Percentiles rank a stretch among this genome's conserved stretches.
Evolutionary conservation across 129 eudicot species (phyloP).

Genomic region (Logfia minima): DNA sequence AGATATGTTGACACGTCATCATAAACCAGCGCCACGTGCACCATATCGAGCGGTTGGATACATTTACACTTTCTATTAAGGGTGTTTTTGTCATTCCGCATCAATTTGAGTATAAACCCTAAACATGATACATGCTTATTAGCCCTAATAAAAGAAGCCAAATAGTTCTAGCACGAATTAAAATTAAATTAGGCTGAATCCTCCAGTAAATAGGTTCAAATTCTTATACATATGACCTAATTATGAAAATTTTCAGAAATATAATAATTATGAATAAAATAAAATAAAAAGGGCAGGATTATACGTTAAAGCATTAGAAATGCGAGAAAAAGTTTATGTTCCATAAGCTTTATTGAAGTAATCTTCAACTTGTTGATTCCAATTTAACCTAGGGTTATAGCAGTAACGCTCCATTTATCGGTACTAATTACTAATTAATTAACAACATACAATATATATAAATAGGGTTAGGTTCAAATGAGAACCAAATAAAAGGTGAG

Average conservation of each 20-base stretch:
- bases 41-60: no score
- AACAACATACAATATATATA: neutral
- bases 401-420: constrained; percentile 87
- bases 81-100: no score
- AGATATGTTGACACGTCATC: no score
- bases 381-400: constrained; percentile 65
- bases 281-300: neutral
- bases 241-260: neutral
- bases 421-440: neutral
- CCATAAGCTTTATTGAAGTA: constrained; percentile 87
- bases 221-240: neutral
- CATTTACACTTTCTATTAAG: no score
- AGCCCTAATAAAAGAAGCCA: neutral
- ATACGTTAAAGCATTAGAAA: constrained; percentile 88
- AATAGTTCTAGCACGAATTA: neutral
- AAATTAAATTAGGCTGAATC: neutral
- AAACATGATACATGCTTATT: neutral
- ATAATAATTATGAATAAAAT: neutral
- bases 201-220: neutral
- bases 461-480: no score
- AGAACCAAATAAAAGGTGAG: no score
- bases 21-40: no score
- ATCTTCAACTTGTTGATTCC: constrained; percentile 85
- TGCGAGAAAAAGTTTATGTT: constrained; percentile 64
- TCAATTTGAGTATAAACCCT: neutral